phyloP scores from a whole-genome alignment of 1,284 basidiomycete genomes.

The Chalciporus sp. region DNA sequence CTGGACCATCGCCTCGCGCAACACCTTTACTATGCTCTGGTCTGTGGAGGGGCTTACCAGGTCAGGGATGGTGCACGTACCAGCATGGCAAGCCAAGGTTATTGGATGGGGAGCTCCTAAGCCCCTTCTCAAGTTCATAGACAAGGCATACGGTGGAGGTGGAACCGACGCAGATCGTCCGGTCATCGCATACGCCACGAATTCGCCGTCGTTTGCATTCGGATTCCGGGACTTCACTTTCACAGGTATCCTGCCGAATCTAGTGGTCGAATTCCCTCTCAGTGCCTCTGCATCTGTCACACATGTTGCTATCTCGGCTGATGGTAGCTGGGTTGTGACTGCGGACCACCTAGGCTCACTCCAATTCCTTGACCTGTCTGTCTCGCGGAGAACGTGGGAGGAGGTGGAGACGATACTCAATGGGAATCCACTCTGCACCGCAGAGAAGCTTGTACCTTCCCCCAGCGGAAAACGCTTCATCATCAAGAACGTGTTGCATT shows the following conservation, averaged over 20 bases:
- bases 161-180: not conserved
- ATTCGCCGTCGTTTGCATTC: slow-evolving; percentile 12
- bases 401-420: not conserved
- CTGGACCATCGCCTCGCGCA: slow-evolving; percentile 14
- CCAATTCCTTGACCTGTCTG: slow-evolving; percentile 16
- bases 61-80: not conserved
- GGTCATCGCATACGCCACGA: slow-evolving; percentile 2
- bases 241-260: not conserved
- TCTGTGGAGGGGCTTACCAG: not conserved
- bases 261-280: not conserved
- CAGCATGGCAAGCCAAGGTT: slow-evolving; percentile 11
- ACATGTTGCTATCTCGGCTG: slow-evolving; percentile 15
- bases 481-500: not conserved
- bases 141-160: not conserved
- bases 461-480: slow-evolving; percentile 18
- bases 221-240: not conserved
- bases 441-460: not conserved
- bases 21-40: slow-evolving; percentile 11
- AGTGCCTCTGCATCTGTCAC: not conserved
- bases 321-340: slow-evolving; percentile 19
- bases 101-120: slow-evolving; percentile 16
- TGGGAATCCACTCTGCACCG: not conserved
- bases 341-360: slow-evolving; percentile 8
- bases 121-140: not conserved
- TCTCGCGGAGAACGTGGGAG: slow-evolving; percentile 9